Evolutionary conservation across 2,329 filamentous ascomycete species (phyloP), one percentile per base, ranked within the genome.

Genomic region (Exophiala viscosa): DNA sequence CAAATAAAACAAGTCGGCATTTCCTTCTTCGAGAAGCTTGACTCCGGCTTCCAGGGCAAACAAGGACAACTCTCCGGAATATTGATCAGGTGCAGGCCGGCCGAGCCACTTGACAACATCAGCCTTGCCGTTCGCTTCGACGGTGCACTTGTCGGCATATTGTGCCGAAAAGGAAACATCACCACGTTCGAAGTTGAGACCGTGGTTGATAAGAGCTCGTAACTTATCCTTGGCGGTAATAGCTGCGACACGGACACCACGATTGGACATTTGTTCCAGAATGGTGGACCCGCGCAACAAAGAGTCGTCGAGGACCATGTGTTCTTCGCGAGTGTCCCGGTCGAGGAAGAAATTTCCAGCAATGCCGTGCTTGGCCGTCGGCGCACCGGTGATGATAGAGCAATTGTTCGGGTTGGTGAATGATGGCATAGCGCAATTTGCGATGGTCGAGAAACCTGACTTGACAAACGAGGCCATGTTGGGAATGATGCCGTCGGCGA

Each of bases 381-480:
- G 70, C 8, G 63, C 65, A 3, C 73, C 72, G 1, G 72, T 74
- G 59, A 75, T 73, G 49, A 75, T 75, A 45, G 70, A 73, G 3
- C 73, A 65, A 48, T 75, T 75, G 63, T 75, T 75, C 3, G 73
- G 70, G 50, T 75, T 75, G 9, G 73, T 75, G 51, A 75, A 69
- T 1, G 73, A 71, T 0, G 73, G 73, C 71, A 75, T 75, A 31
- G 67, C 65, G 40, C 65, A 66, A 35, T 69, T 65, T 1, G 71
- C 73, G 0, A 67, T 70, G 1, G 60, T 60, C 46, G 72, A 67
- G 58, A 75, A 75, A 5, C 73, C 72, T 4, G 55, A 45, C 5
- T 68, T 50, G 5, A 67, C 54, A 43, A 72, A 68, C 9, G 48
- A 52, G 28, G 59, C 60, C 47, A 71, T 55, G 35, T 63, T 69